Conservation (phyloP, 164 flowering plant genomes). For the Saururus chinensis region DNA sequence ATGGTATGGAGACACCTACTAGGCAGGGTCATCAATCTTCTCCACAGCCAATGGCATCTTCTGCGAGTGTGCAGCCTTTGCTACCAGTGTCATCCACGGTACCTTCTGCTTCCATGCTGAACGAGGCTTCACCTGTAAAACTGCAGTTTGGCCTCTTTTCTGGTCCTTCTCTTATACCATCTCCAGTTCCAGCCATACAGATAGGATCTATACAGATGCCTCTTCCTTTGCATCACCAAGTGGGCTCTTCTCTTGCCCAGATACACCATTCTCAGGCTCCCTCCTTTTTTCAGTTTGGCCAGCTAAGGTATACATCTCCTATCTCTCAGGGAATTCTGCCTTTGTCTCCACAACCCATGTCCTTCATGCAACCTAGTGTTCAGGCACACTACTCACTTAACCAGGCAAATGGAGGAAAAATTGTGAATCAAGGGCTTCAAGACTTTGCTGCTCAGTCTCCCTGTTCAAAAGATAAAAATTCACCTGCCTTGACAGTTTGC, state of each 20-base stretch:
- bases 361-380: slow-evolving; percentile 54
- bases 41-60: slow-evolving; percentile 17
- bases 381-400: slow-evolving; percentile 34
- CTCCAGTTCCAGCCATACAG: slow-evolving; percentile 94
- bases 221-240: slow-evolving; percentile 72
- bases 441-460: slow-evolving; percentile 18
- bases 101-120: slow-evolving; percentile 30
- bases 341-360: slow-evolving; percentile 51
- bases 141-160: slow-evolving; percentile 92
- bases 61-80: slow-evolving; percentile 17
- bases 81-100: slow-evolving; percentile 26
- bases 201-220: slow-evolving; percentile 99
- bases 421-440: slow-evolving; percentile 24
- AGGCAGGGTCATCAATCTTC: slow-evolving; percentile 13
- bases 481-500: slow-evolving; percentile 17
- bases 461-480: slow-evolving; percentile 16
- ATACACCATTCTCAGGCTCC: slow-evolving; percentile 69
- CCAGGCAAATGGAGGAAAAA: slow-evolving; percentile 28
- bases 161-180: slow-evolving; percentile 83
- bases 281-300: slow-evolving; percentile 82
- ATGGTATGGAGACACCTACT: slow-evolving; percentile 20
- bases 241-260: slow-evolving; percentile 59
- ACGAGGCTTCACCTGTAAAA: slow-evolving; percentile 62
- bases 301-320: slow-evolving; percentile 67
- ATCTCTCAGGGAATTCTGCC: slow-evolving; percentile 73